phyloP scores from a whole-genome alignment of 1,284 basidiomycete species.

The Takashimella tepidaria region DNA sequence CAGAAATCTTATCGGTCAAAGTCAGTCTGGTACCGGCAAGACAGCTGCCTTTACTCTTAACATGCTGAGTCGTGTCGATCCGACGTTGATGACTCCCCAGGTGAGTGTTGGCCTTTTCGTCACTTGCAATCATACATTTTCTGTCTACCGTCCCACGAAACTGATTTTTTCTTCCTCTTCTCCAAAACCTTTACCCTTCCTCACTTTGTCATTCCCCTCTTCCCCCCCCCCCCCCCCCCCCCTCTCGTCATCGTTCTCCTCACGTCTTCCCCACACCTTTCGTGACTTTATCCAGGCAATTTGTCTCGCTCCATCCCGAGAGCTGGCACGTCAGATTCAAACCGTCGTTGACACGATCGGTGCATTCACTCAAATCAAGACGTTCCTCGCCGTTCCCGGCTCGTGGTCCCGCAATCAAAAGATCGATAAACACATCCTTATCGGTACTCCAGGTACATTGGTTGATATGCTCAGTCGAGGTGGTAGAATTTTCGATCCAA shows the following conservation, averaged over 20 bases:
- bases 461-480: conserved; percentile 64
- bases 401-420: conserved; percentile 51
- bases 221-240: too few relatives aligned
- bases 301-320: conserved; percentile 90
- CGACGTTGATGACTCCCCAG: conserved; percentile 74
- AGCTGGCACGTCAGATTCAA: conserved; percentile 97
- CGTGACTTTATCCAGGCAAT: conserved; percentile 75
- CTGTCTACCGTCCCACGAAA: too few relatives aligned
- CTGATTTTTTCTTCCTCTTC: too few relatives aligned
- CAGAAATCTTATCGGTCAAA: conserved; percentile 98
- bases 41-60: conserved; percentile 97
- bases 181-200: too few relatives aligned
- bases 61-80: conserved; percentile 93
- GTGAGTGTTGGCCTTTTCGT: conserved; percentile 48
- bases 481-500: conserved; percentile 56
- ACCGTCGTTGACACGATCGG: conserved; percentile 91
- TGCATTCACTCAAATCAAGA: conserved; percentile 87
- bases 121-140: not conserved
- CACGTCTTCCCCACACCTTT: too few relatives aligned
- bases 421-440: conserved; percentile 83
- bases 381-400: conserved; percentile 92
- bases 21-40: conserved; percentile 98
- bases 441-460: conserved; percentile 96
- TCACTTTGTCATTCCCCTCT: too few relatives aligned
- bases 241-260: not conserved